Percentiles rank a stretch among this genome's conserved stretches.
Evolutionary conservation across 2,329 filamentous ascomycete genomes (phyloP).

Genomic region (Venturia carpophila): DNA sequence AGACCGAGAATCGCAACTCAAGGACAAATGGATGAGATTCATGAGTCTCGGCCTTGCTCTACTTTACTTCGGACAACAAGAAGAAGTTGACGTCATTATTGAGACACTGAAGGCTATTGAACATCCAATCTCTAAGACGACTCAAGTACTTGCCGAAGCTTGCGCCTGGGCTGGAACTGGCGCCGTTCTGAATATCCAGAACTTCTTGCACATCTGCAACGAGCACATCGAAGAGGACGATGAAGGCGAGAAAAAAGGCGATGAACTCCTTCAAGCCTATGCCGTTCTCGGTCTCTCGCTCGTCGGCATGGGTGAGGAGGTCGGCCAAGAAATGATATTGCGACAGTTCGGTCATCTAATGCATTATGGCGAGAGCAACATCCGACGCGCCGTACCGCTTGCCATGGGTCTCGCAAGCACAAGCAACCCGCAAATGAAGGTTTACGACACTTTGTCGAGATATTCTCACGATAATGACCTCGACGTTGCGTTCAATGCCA

Average conservation of each 20-base stretch:
- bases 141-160: slow-evolving; percentile 85
- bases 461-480: slow-evolving; percentile 99
- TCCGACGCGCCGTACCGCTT: slow-evolving; percentile 88
- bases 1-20: slow-evolving; percentile 80
- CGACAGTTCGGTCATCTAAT: slow-evolving; percentile 96
- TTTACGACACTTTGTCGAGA: slow-evolving; percentile 93
- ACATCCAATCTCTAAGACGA: slow-evolving; percentile 95
- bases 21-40: slow-evolving; percentile 97
- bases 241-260: slow-evolving; percentile 43
- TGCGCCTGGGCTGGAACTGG: slow-evolving; percentile 98
- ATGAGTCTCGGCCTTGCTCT: slow-evolving; percentile 88
- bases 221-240: slow-evolving; percentile 93
- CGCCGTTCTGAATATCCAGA: slow-evolving; percentile 92
- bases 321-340: slow-evolving; percentile 97
- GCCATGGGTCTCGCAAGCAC: slow-evolving; percentile 96
- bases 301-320: slow-evolving; percentile 96
- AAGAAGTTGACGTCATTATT: slow-evolving; percentile 96
- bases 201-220: slow-evolving; percentile 95
- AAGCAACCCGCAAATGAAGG: slow-evolving; percentile 99
- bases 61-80: slow-evolving; percentile 91
- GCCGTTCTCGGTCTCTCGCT: slow-evolving; percentile 89
- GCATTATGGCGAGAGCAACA: slow-evolving; percentile 98
- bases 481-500: slow-evolving; percentile 95
- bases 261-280: slow-evolving; percentile 91
- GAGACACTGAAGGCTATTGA: slow-evolving; percentile 96